phyloP scores from a whole-genome alignment of 1,284 basidiomycete genomes.

The Ceratobasidium sp. region DNA sequence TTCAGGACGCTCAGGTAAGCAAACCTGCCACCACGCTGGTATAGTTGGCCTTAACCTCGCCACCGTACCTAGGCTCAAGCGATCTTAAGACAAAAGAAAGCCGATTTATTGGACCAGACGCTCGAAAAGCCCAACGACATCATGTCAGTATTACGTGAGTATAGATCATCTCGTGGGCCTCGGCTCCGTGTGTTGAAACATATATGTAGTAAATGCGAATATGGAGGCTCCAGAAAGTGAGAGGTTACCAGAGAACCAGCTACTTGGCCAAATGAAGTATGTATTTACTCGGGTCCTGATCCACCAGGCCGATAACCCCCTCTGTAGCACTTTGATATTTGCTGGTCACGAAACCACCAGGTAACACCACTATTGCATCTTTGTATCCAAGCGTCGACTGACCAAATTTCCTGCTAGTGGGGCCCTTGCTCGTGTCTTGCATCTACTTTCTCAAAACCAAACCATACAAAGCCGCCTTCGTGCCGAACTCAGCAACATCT shows the following conservation, averaged over 20 bases:
- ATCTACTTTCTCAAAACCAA: not conserved
- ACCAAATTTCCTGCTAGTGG: not conserved
- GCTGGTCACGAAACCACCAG: constrained; percentile 36
- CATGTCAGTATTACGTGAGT: constrained; percentile 23
- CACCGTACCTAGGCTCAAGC: constrained; percentile 5
- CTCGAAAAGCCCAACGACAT: not conserved
- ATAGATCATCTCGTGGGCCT: not conserved
- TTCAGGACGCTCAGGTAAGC: constrained; percentile 31
- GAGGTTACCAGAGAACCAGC: not conserved
- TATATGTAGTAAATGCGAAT: constrained; percentile 17
- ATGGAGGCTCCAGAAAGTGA: not conserved
- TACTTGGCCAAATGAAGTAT: constrained; percentile 39
- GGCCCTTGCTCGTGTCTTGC: constrained; percentile 19
- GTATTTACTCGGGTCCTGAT: not conserved
- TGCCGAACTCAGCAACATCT: not conserved
- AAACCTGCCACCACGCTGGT: not conserved
- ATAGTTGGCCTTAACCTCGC: not conserved
- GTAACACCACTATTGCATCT: not conserved
- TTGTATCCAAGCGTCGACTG: not conserved
- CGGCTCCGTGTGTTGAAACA: not conserved
- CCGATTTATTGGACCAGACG: not conserved
- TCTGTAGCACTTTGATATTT: constrained; percentile 6
- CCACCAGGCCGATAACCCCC: not conserved
- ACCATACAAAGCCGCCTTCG: constrained; percentile 9
- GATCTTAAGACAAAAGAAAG: constrained; percentile 4